A percentile compares a stretch with the other conserved stretches of the same genome.
phyloP scores from a whole-genome alignment of 495 filamentous ascomycete species.

The Aspergillus cavernicola region DNA sequence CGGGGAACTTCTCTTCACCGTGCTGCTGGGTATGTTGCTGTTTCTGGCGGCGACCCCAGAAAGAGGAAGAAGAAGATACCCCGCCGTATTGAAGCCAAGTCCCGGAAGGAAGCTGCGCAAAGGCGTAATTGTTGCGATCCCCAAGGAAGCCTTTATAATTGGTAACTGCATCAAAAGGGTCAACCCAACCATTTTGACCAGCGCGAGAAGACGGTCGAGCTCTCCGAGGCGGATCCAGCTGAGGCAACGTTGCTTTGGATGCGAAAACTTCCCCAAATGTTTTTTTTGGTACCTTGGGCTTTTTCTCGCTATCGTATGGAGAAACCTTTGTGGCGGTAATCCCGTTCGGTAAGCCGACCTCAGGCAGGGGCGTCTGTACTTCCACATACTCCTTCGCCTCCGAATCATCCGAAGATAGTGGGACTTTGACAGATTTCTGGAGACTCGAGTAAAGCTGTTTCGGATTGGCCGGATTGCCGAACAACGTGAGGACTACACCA shows the following conservation, averaged over 20 bases:
- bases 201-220: constrained; percentile 26
- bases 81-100: constrained; percentile 46
- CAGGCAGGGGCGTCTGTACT: constrained; percentile 49
- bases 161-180: constrained; percentile 40
- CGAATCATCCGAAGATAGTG: constrained; percentile 34
- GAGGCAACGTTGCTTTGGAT: constrained; percentile 61
- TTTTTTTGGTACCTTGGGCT: constrained; percentile 40
- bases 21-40: constrained; percentile 20
- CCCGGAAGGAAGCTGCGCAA: constrained; percentile 37
- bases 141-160: constrained; percentile 34
- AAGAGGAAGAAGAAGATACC: constrained; percentile 39
- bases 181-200: constrained; percentile 33
- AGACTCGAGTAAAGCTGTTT: constrained; percentile 84
- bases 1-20: constrained; percentile 20
- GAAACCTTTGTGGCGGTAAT: constrained; percentile 67
- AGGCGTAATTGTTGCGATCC: constrained; percentile 39
- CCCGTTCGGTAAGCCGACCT: constrained; percentile 66
- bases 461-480: constrained; percentile 60
- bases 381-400: constrained; percentile 43
- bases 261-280: constrained; percentile 82
- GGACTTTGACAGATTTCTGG: constrained; percentile 48
- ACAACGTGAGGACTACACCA: constrained; percentile 65
- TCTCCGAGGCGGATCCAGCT: constrained; percentile 61
- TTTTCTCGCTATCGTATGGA: constrained; percentile 46
- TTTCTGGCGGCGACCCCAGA: constrained; percentile 42